These are phyloP conservation scores for Rhytidiadelphus loreus DNA, from an alignment of 225 moss, liverwort and hornwort genomes.

Conservation along the genomic window DNA sequence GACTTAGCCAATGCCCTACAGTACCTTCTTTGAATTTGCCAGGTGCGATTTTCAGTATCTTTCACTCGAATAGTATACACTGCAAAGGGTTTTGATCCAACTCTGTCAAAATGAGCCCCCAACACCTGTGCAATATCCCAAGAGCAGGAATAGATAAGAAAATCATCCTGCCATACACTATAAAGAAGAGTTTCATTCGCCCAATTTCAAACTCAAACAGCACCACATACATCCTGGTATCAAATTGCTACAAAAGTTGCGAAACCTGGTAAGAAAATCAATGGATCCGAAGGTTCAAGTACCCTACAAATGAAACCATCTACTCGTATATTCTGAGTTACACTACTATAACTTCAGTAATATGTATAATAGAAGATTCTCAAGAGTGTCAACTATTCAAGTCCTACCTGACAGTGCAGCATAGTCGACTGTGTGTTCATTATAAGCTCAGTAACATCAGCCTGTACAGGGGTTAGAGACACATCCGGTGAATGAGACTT, in stretches of 20 bases:
- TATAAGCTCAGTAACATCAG: slow-evolving; percentile 1
- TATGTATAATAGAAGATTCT: neutral
- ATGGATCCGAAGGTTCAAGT: neutral
- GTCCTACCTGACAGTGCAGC: slow-evolving; percentile 33
- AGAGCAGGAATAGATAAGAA: neutral
- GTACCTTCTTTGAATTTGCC: slow-evolving; percentile 73
- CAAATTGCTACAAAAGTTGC: neutral
- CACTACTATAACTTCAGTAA: neutral
- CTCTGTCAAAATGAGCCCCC: slow-evolving; percentile 81
- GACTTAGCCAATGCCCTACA: neutral
- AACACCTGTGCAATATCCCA: slow-evolving; percentile 34
- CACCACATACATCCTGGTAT: neutral
- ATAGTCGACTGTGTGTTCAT: slow-evolving; percentile 6
- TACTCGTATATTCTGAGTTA: neutral
- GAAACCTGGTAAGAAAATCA: neutral
- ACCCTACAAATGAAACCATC: neutral
- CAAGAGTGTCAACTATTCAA: neutral
- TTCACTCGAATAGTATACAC: slow-evolving; percentile 70
- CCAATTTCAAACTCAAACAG: neutral
- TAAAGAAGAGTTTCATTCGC: neutral
- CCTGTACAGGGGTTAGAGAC: slow-evolving; percentile 8
- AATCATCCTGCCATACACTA: neutral
- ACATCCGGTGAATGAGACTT: slow-evolving; percentile 11
- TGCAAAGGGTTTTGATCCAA: slow-evolving; percentile 76
- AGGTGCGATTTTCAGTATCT: slow-evolving; percentile 68